Conservation (phyloP, 306 rosid species). For the Mucuna pruriens region DNA sequence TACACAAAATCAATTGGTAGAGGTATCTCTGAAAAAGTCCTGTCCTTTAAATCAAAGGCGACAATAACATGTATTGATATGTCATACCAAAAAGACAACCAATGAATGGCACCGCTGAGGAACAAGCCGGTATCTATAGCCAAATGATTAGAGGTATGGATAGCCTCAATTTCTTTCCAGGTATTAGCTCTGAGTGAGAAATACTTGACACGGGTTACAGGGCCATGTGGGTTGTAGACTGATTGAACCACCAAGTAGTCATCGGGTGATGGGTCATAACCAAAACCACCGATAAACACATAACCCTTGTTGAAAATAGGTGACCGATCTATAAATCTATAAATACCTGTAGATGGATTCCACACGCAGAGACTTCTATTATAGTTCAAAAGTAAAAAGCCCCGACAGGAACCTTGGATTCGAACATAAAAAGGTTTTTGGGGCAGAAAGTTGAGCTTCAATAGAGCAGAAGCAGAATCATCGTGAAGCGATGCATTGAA, state of each 20-base stretch:
- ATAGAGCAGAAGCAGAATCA: neutral
- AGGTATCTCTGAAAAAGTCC: neutral
- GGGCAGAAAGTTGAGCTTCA: neutral
- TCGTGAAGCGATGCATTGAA: neutral
- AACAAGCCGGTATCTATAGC: neutral
- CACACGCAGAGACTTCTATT: neutral
- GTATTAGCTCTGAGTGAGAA: constrained; percentile 9
- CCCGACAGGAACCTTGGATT: neutral
- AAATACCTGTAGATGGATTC: constrained; percentile 19
- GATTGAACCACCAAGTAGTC: constrained; percentile 21
- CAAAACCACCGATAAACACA: neutral
- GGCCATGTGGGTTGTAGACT: too few species aligned
- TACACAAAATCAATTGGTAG: neutral
- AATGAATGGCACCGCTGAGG: neutral
- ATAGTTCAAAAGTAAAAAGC: neutral
- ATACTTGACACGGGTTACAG: too few species aligned
- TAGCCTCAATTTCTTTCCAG: neutral
- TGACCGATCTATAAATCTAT: neutral
- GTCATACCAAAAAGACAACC: too few species aligned
- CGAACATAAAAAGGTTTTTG: neutral
- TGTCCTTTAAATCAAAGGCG: constrained; percentile 27
- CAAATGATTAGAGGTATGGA: neutral
- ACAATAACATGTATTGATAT: neutral
- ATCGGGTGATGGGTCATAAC: neutral
- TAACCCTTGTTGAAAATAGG: neutral